A percentile compares a stretch with the other conserved stretches of the same genome.
Conservation (phyloP, 345 rosid species). For the Durio zibethinus region DNA sequence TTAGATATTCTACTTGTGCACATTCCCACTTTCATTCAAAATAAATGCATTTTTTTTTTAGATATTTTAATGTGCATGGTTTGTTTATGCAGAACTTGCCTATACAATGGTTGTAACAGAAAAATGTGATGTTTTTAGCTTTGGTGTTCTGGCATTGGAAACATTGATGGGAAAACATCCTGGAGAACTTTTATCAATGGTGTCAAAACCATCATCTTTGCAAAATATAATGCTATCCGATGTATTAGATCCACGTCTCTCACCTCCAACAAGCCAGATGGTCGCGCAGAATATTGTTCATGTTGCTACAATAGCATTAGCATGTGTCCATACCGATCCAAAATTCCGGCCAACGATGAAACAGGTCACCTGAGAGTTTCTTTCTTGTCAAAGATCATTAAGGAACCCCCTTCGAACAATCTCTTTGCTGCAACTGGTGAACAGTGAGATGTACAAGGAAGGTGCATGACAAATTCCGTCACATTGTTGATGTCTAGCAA, state of each 20-base stretch:
- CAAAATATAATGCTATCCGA: not conserved
- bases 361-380: not conserved
- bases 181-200: not conserved
- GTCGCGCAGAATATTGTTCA: not conserved
- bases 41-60: too few relatives aligned
- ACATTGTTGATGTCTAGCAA: too few relatives aligned
- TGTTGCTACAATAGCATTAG: not conserved
- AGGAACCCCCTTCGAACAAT: not conserved
- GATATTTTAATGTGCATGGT: not conserved
- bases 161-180: conserved; percentile 22
- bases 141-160: conserved; percentile 8
- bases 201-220: not conserved
- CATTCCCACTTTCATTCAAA: too few relatives aligned
- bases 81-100: conserved; percentile 12
- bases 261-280: not conserved
- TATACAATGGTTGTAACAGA: not conserved
- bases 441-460: not conserved
- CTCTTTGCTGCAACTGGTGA: not conserved
- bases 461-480: not conserved
- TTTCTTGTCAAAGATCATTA: not conserved
- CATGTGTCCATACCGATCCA: not conserved
- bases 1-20: too few relatives aligned
- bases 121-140: conserved; percentile 14
- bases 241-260: not conserved
- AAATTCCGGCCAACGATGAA: conserved; percentile 16